Conservation (phyloP, 768 basidiomycete genomes). For the Podaxis mareebaensis region DNA sequence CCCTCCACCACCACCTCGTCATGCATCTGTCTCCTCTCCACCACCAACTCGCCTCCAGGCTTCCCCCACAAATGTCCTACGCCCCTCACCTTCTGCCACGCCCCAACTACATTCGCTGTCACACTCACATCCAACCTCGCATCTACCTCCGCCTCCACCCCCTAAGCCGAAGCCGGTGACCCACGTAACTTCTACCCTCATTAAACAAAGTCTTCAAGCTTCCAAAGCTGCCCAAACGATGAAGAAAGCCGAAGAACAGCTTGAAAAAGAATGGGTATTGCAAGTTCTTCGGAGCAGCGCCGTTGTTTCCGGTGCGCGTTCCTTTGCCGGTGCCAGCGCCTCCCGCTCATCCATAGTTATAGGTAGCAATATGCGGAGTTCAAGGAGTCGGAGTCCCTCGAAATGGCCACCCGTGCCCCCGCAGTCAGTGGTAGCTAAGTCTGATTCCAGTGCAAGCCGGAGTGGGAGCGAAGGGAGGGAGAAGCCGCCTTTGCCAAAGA, state of each 20-base stretch:
- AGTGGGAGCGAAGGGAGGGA: constrained; percentile 1
- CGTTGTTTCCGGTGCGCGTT: constrained; percentile 32
- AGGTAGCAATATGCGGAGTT: constrained; percentile 30
- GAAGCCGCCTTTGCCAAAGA: constrained; percentile 33
- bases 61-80: constrained; percentile 17
- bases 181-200: too few relatives aligned
- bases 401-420: constrained; percentile 16
- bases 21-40: constrained; percentile 27
- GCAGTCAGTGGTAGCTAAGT: background rate
- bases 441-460: constrained; percentile 13
- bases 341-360: constrained; percentile 35
- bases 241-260: constrained; percentile 66
- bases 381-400: constrained; percentile 17
- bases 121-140: too few relatives aligned
- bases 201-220: constrained; percentile 66
- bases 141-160: too few relatives aligned
- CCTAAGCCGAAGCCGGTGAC: too few relatives aligned
- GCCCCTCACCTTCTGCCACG: too few relatives aligned
- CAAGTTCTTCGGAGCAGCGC: constrained; percentile 70
- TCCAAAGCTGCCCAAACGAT: constrained; percentile 69
- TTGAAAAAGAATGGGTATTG: constrained; percentile 70
- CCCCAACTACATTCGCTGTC: too few relatives aligned
- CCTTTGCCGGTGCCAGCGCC: constrained; percentile 30
- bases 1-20: constrained; percentile 39
- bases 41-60: constrained; percentile 21